A percentile compares a stretch with the other conserved stretches of the same genome.
phyloP scores from a whole-genome alignment of 2,329 filamentous ascomycete species.

The Fusarium mangiferae region DNA sequence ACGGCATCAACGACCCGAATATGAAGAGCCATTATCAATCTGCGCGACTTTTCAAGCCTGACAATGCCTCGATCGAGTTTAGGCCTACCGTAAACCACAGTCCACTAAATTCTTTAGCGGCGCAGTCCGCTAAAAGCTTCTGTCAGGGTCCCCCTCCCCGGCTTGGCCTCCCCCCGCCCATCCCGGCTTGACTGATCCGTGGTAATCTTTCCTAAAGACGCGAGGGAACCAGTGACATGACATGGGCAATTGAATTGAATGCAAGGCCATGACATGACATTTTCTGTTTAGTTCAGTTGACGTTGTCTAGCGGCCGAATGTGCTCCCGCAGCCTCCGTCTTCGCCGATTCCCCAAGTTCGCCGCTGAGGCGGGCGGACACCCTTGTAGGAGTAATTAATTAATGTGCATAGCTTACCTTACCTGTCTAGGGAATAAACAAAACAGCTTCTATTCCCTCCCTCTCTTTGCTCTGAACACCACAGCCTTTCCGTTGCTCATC shows the following conservation, averaged over 20 bases:
- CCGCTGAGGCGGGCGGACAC: neutral
- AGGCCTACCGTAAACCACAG: slow-evolving; percentile 9
- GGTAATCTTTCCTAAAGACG: neutral
- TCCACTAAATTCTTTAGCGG: slow-evolving; percentile 9
- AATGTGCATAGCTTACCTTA: neutral
- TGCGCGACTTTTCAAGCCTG: neutral
- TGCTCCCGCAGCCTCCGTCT: neutral
- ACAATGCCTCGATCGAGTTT: slow-evolving; percentile 23
- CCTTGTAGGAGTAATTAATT: neutral
- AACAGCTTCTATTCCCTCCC: slow-evolving; percentile 10
- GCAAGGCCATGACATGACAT: neutral
- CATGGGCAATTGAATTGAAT: neutral
- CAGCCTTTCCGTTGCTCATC: neutral
- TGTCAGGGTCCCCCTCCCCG: neutral
- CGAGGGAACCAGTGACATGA: neutral
- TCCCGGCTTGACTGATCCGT: neutral
- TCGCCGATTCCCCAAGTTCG: neutral
- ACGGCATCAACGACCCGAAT: neutral
- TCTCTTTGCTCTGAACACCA: neutral
- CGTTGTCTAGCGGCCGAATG: slow-evolving; percentile 1
- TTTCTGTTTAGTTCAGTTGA: neutral
- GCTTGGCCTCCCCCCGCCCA: neutral
- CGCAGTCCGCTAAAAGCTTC: neutral
- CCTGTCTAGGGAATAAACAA: slow-evolving; percentile 10
- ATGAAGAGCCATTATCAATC: neutral